Base-by-base conservation (phyloP, 306 rosid genomes). In the Cucurbita maxima region DNA sequence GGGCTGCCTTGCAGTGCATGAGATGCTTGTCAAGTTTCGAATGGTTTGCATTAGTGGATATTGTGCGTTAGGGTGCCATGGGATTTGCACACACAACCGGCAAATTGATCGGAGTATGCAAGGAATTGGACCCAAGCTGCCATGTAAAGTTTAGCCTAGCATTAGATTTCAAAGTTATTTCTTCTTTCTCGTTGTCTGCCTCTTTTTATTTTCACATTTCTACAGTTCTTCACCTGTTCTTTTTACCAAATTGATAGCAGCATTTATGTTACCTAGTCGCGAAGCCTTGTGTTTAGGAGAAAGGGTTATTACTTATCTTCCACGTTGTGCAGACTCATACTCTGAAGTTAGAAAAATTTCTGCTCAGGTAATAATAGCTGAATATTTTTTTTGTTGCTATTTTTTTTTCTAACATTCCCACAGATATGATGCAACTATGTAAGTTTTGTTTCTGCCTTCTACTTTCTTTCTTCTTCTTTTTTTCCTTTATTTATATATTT, bases 11-110 rank as follows among this genome's bases (percentile, higher is more conserved):
- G 98, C 98, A 13, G 98, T 88, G 74, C 80, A 87, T 82, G 92
- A 88, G 89, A 85, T 93, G 90, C 96, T 93, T 87, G 92, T 90
- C 84, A 93, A 93, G 86, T 93, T 93, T 83, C 89, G 86, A 67
- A 84, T 80, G 79, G 88, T 88, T 78, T 93, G 98, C 84, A 83
- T 86, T 58, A 83, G 90, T 58, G 98, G 96, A 66, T 82, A 88
- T 80, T 90, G 98, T 74, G 87, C 94, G 48, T 36, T 90, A 58
- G 98, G 98, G 54, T 88, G 97, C 85, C 92, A 83, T 64, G 98
- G 96, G 81, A 87, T 84, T 81, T 90, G 94, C 79, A 80, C 80
- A 9, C 98, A 93, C 83, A 87, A 79, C 86, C 87, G 88, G 87
- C 88, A 87, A 84, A 79, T 86, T 73, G 98, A 90, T 76, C 90